Evolutionary conservation across 106 monocot species (phyloP), one percentile per base, ranked within the genome.

Genomic region (Ottelia alismoides): DNA sequence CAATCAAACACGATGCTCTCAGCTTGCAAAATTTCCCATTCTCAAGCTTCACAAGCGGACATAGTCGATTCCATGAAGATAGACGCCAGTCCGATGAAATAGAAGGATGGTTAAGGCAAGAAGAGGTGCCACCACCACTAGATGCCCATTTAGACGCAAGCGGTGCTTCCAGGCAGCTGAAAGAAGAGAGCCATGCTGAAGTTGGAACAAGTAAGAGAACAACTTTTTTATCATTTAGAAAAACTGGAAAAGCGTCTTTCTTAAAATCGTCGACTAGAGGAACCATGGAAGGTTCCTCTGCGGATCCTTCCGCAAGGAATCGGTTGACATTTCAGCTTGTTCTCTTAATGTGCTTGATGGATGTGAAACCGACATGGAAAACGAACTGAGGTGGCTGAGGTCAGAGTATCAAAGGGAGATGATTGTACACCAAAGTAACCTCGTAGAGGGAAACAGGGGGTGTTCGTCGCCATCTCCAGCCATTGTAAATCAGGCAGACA

Each of bases 1-100:
- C 43, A 20, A 62, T 49, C 7, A 27, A 26, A 25, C 21, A 47
- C 10, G 55, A 57, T 27, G 44, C 20, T 51, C 17, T 20, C 16
- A 61, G 62, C 55, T 18, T 58, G 16, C 53, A 31, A 11, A 25
- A 46, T 2, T 25, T 20, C 1, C 57, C 56, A 47, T 70, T 76
- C 31, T 52, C 64, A 2, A 31, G 65, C 20, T 51, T 57, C 30
- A 62, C 70, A 28, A 69, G 67, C 27, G 60, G 76, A 64, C 84
- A 81, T 47, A 76, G 92, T 3, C 65, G 85, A 23, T 92, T 92
- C 22, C 81, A 78, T 40, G 81, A 91, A 73, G 78, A 78, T 10
- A 76, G 74, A 3, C 77, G 72, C 66, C 66, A 72, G 45, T 28
- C 52, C 11, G 73, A 77, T 32, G 76, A 51, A 24, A 55, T 55